A percentile compares a stretch with the other conserved stretches of the same genome.
Evolutionary conservation across 768 basidiomycete species (phyloP).

Genomic region (Trametes villosa): DNA sequence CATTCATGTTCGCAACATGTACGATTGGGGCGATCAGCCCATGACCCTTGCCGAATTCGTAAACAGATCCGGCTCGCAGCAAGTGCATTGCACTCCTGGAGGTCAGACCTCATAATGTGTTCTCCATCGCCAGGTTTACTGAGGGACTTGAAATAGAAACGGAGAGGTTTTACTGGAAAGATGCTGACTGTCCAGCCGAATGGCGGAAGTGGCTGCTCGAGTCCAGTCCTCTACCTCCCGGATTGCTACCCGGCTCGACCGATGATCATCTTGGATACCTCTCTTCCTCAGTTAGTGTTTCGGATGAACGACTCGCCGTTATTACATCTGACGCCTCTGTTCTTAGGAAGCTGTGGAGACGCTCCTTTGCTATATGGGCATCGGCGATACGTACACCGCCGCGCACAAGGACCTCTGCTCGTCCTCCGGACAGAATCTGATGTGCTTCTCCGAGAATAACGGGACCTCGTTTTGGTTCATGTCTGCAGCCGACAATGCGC

Average conservation of each 20-base stretch:
- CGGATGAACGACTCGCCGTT: neutral
- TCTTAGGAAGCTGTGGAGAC: constrained; percentile 69
- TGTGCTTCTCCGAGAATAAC: constrained; percentile 76
- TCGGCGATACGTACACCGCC: constrained; percentile 83
- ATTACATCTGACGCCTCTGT: neutral
- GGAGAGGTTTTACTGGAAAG: constrained; percentile 77
- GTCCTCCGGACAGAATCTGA: constrained; percentile 84
- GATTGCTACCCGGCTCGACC: constrained; percentile 53
- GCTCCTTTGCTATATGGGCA: constrained; percentile 84
- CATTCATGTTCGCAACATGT: constrained; percentile 66
- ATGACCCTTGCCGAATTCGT: constrained; percentile 61
- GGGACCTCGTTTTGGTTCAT: constrained; percentile 89
- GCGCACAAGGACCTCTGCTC: constrained; percentile 86
- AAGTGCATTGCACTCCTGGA: neutral
- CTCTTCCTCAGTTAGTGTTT: constrained; percentile 48
- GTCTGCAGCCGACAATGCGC: constrained; percentile 65
- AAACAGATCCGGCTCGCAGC: constrained; percentile 35
- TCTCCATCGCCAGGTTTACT: neutral
- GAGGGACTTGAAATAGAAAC: constrained; percentile 45
- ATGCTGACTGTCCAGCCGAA: constrained; percentile 64
- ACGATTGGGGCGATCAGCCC: constrained; percentile 54
- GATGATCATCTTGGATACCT: constrained; percentile 64
- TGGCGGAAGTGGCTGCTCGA: constrained; percentile 68
- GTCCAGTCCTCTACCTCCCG: constrained; percentile 51
- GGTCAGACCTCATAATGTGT: too few relatives aligned